Percentiles rank a stretch among this genome's conserved stretches.
Evolutionary conservation across 345 rosid species (phyloP).

Genomic region (Excoecaria agallocha): DNA sequence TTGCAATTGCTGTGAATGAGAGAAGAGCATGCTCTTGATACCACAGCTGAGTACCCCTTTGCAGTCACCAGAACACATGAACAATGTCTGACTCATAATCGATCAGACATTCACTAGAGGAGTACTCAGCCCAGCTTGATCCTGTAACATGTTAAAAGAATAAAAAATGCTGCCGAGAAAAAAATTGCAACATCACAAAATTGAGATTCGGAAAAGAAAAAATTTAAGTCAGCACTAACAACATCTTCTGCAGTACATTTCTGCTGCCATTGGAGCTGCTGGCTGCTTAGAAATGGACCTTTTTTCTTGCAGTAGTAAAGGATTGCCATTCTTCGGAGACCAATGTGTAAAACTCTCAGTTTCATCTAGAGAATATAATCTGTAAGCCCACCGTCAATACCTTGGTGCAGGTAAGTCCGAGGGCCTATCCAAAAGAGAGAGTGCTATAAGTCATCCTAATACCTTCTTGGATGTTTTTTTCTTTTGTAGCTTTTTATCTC

Average conservation of each 20-base stretch:
- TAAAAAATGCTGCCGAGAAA: neutral
- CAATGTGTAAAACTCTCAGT: neutral
- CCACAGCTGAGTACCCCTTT: neutral
- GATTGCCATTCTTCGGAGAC: neutral
- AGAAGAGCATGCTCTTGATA: neutral
- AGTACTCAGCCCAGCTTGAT: neutral
- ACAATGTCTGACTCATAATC: neutral
- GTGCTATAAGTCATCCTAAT: conserved; percentile 5
- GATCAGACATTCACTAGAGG: neutral
- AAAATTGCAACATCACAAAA: neutral
- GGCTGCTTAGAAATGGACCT: neutral
- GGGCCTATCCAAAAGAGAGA: neutral
- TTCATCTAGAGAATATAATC: conserved; percentile 8
- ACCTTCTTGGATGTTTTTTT: conserved; percentile 37
- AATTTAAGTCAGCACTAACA: neutral
- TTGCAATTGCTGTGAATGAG: neutral
- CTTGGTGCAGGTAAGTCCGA: no score
- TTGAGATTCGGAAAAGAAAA: neutral
- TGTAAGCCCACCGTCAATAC: neutral
- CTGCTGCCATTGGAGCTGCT: neutral
- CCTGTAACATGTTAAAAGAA: neutral
- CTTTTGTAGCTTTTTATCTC: conserved; percentile 67
- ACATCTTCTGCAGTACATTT: neutral
- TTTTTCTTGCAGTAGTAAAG: neutral
- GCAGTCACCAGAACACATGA: neutral